A percentile compares a stretch with the other conserved stretches of the same genome.
Conservation (phyloP, 768 basidiomycete genomes). For the Amanita rubescens region DNA sequence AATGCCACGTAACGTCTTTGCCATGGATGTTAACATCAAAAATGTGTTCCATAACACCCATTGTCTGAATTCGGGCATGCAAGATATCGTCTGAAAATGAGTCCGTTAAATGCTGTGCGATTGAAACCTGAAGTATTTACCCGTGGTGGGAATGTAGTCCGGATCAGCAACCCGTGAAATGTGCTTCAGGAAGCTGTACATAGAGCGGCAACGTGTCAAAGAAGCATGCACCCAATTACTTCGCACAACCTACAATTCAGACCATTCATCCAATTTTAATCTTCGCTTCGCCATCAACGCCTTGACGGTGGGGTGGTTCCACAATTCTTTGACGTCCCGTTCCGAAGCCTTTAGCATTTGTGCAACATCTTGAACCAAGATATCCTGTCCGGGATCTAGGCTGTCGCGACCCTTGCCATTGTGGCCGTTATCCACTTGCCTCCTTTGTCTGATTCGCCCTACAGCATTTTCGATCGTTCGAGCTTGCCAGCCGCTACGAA, state of each 20-base stretch:
- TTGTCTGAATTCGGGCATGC: constrained; percentile 85
- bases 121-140: constrained; percentile 28
- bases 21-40: constrained; percentile 80
- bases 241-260: constrained; percentile 63
- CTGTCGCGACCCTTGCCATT: constrained; percentile 25
- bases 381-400: constrained; percentile 36
- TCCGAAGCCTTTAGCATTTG: constrained; percentile 49
- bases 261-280: constrained; percentile 79
- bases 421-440: constrained; percentile 22
- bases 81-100: constrained; percentile 65
- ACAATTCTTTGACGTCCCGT: constrained; percentile 64
- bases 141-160: constrained; percentile 70
- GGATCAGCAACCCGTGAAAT: constrained; percentile 63
- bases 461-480: constrained; percentile 51
- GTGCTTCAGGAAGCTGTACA: constrained; percentile 61
- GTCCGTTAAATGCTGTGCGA: constrained; percentile 23
- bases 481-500: constrained; percentile 78
- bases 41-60: constrained; percentile 80
- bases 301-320: constrained; percentile 66
- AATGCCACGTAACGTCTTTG: constrained; percentile 66
- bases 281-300: constrained; percentile 60
- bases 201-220: constrained; percentile 11
- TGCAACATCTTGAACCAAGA: constrained; percentile 53
- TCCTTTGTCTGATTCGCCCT: constrained; percentile 30
- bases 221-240: constrained; percentile 2